A percentile compares a stretch with the other conserved stretches of the same genome.
phyloP scores from a whole-genome alignment of 805 yeast species.

The Suhomyces faveliae region DNA sequence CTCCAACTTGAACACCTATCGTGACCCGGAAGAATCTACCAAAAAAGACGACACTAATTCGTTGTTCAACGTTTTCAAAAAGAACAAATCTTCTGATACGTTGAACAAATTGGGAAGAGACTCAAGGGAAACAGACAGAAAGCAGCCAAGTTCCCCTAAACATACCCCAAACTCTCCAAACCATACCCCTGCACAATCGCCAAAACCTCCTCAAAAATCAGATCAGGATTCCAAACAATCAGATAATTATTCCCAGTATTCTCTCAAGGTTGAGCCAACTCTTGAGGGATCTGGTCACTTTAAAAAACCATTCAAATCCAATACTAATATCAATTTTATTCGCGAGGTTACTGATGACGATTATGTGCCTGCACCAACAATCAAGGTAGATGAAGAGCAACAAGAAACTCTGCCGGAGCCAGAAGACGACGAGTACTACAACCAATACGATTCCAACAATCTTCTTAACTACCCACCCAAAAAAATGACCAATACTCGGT shows the following conservation, averaged over 20 bases:
- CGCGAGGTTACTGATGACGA: constrained; percentile 30
- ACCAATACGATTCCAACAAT: constrained; percentile 20
- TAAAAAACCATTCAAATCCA: constrained; percentile 11
- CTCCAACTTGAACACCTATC: constrained; percentile 21
- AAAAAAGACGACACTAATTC: constrained; percentile 5
- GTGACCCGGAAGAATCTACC: not conserved
- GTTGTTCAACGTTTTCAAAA: constrained; percentile 23
- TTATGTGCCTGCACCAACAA: constrained; percentile 4
- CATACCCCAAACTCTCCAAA: not conserved
- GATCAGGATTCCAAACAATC: not conserved
- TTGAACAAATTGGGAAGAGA: constrained; percentile 6
- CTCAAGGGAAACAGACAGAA: not conserved
- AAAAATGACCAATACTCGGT: constrained; percentile 17
- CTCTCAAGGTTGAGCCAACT: constrained; percentile 3
- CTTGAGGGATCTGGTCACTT: no score
- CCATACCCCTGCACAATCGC: not conserved
- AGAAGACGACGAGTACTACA: constrained; percentile 11
- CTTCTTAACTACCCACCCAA: constrained; percentile 25
- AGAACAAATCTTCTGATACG: constrained; percentile 19
- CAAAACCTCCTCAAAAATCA: not conserved
- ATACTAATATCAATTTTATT: constrained; percentile 23
- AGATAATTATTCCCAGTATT: not conserved
- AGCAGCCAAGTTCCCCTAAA: not conserved
- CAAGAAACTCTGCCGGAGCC: not conserved
- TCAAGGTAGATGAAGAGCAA: constrained; percentile 6